phyloP scores from a whole-genome alignment of 106 monocot genomes.

The Allium sativum region DNA sequence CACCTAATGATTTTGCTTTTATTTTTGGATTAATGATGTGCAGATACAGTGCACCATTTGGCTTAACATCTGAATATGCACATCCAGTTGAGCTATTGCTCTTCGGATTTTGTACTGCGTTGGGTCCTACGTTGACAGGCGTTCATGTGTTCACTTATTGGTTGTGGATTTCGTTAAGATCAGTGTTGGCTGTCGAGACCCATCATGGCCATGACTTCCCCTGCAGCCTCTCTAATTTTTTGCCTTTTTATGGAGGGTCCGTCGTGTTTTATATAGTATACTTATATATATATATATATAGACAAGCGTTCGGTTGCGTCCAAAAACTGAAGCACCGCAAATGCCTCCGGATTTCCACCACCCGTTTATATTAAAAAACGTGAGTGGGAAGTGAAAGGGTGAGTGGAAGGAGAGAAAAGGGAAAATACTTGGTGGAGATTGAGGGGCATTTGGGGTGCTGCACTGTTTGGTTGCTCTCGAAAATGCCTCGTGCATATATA shows the following conservation, averaged over 20 bases:
- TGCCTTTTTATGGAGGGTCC: slow-evolving; percentile 81
- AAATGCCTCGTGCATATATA: too few species aligned
- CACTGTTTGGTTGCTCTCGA: too few species aligned
- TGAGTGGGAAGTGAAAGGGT: too few species aligned
- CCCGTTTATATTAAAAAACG: too few species aligned
- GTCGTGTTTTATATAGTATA: slow-evolving; percentile 4
- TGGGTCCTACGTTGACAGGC: slow-evolving; percentile 80
- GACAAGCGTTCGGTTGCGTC: too few species aligned
- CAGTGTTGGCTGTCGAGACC: slow-evolving; percentile 76
- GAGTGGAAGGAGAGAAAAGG: too few species aligned
- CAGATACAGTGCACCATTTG: slow-evolving; percentile 67
- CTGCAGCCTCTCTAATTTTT: slow-evolving; percentile 83
- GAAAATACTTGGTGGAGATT: too few species aligned
- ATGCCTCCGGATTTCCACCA: too few species aligned
- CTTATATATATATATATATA: slow-evolving; percentile 20
- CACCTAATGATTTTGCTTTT: too few species aligned
- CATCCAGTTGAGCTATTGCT: slow-evolving; percentile 85
- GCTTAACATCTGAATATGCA: slow-evolving; percentile 81
- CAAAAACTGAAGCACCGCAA: too few species aligned
- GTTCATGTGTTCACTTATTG: slow-evolving; percentile 76
- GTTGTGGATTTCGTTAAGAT: slow-evolving; percentile 82
- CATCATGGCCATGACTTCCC: slow-evolving; percentile 87
- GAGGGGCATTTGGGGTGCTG: too few species aligned
- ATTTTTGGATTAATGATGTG: too few species aligned
- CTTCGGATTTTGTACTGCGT: slow-evolving; percentile 68